Evolutionary conservation across 257 asterid species (phyloP).

Genomic region (Solanum corneliomulleri): DNA sequence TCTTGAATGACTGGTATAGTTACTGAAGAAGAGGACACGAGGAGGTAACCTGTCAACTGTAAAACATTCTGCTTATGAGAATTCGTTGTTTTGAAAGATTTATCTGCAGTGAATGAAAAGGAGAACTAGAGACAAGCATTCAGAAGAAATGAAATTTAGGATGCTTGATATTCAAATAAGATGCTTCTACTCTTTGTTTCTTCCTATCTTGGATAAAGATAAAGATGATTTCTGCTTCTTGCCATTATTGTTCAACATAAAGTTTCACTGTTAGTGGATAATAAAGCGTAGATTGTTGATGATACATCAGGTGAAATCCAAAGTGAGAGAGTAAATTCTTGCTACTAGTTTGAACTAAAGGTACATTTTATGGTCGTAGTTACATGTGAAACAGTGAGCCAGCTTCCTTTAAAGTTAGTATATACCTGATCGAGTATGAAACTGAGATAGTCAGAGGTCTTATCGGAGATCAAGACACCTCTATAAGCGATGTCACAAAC

Average conservation of each 20-base stretch:
- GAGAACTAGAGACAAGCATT: background rate
- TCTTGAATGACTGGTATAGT: constrained; percentile 34
- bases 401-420: background rate
- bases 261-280: background rate
- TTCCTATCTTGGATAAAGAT: background rate
- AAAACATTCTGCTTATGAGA: background rate
- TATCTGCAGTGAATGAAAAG: background rate
- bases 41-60: constrained; percentile 66
- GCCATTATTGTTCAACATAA: background rate
- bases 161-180: background rate
- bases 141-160: background rate
- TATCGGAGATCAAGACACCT: constrained; percentile 48
- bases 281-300: background rate
- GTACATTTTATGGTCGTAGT: background rate
- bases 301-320: background rate
- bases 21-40: constrained; percentile 57
- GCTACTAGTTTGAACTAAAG: background rate
- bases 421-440: constrained; percentile 56
- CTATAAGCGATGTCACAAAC: constrained; percentile 38
- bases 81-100: background rate
- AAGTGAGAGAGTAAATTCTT: background rate
- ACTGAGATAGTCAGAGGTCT: constrained; percentile 51
- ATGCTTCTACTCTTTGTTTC: background rate
- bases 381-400: background rate
- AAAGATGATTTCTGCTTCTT: background rate